A percentile compares a stretch with the other conserved stretches of the same genome.
phyloP scores from a whole-genome alignment of 345 rosid species.

The Brassica carinata region DNA sequence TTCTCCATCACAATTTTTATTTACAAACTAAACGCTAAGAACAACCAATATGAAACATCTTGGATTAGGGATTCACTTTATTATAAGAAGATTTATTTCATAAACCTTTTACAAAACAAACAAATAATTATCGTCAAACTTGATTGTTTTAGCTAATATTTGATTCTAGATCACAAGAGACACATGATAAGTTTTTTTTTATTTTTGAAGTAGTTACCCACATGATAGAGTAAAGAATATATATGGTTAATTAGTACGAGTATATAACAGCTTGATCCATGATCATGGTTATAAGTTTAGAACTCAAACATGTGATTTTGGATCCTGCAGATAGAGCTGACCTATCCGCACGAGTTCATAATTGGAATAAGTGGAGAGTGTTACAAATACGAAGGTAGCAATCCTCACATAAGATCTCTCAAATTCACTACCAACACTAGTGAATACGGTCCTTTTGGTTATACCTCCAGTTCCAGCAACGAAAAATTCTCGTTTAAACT shows the following conservation, averaged over 20 bases:
- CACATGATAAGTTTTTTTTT: too few relatives aligned
- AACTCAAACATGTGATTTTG: conserved; percentile 13
- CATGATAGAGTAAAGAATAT: background rate
- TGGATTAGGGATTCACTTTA: background rate
- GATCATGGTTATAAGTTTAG: conserved; percentile 11
- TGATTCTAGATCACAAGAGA: too few relatives aligned
- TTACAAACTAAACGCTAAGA: background rate
- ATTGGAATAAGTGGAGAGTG: conserved; percentile 38
- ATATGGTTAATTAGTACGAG: background rate
- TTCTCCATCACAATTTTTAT: background rate
- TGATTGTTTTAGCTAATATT: too few relatives aligned
- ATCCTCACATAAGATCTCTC: conserved; percentile 38
- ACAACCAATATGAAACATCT: background rate
- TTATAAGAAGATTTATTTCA: too few relatives aligned
- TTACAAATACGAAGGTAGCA: conserved; percentile 31
- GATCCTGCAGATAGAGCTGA: conserved; percentile 37
- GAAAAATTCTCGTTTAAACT: conserved; percentile 26
- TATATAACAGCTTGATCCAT: background rate
- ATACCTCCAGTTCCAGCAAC: background rate
- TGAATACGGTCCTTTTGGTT: conserved; percentile 39
- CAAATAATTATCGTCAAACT: too few relatives aligned
- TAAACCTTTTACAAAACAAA: too few relatives aligned
- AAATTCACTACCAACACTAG: conserved; percentile 33
- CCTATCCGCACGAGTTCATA: conserved; percentile 35
- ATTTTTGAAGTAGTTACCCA: too few relatives aligned